Percentiles rank a stretch among this genome's conserved stretches.
Conservation (phyloP, 192 early-diverging fungal genomes). For the Diversispora epigaea region DNA sequence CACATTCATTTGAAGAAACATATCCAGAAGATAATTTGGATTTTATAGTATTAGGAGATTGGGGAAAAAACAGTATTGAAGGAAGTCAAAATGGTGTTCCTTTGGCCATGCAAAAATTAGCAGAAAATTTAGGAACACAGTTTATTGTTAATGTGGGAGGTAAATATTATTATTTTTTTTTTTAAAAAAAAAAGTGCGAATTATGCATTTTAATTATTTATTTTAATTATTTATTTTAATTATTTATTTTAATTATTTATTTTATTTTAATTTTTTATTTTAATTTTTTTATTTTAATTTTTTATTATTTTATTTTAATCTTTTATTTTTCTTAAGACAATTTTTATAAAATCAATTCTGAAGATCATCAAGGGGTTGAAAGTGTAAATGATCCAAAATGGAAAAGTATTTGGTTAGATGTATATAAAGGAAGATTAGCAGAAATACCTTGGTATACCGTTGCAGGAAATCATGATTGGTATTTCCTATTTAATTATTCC, state of each 20-base stretch:
- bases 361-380: constrained; percentile 27
- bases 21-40: constrained; percentile 9
- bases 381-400: constrained; percentile 23
- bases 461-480: constrained; percentile 33
- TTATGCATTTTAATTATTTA: neutral
- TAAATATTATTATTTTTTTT: neutral
- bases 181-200: neutral
- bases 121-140: constrained; percentile 4
- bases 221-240: neutral
- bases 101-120: neutral
- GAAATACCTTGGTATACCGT: constrained; percentile 28
- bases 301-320: too few species aligned
- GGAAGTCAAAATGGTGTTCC: neutral
- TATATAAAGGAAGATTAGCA: constrained; percentile 24
- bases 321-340: neutral
- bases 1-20: neutral
- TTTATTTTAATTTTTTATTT: too few species aligned
- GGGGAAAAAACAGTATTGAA: constrained; percentile 3
- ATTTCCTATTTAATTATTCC: neutral
- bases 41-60: constrained; percentile 21
- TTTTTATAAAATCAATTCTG: constrained; percentile 25
- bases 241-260: neutral
- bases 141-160: constrained; percentile 32
- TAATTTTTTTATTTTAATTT: too few species aligned
- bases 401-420: constrained; percentile 26